Base-by-base conservation (phyloP, 2,329 filamentous ascomycete species). In the Xylariaceae sp. region DNA sequence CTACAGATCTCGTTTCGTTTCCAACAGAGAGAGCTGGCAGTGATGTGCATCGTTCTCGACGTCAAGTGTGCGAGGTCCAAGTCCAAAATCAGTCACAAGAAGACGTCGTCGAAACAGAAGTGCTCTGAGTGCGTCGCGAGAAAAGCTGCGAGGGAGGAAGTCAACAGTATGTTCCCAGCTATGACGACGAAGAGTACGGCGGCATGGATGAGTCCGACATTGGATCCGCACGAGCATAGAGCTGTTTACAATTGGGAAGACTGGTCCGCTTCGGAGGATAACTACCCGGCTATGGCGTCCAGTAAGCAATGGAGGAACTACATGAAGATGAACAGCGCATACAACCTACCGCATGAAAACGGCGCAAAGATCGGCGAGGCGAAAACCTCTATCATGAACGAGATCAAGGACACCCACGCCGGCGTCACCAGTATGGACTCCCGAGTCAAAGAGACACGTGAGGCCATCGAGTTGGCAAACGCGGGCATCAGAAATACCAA, bases 241-340 rank as follows among this genome's bases (percentile, higher is more conserved):
- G 41, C 15, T 49, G 55, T 54, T 8, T 62, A 53, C 35, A n/a
- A 34, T 11, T 62, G 57, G 11, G 52, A 10, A 15, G 58, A 59
- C 44, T 57, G 49, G 53, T 13, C 59, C 23, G 37, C 60, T 44
- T 62, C 58, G 55, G 63, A 61, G 23, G 63, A 65, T 52, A 59
- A 64, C 37, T 61, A 63, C 15, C 65, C 65, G 6, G 56, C 53
- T 7, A 52, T 64, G 17, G 53, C 67, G 13, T 62, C 67, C 35
- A 62, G 50, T 35, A 57, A 60, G 44, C 61, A 66, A 45, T 69
- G 67, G 66, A 58, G 56, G 50, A 57, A 65, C 1, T 60, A 68
- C 34, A 57, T 35, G n/a, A 59, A 66, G 17, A 63, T 63, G 11
- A 54, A 60, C 13, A 54, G 60, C 8, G 57, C 58, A 8, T 61